Evolutionary conservation across 75 land plant genomes (phyloP), one percentile per base, ranked within the genome.

Genomic region (Pinus taeda): DNA sequence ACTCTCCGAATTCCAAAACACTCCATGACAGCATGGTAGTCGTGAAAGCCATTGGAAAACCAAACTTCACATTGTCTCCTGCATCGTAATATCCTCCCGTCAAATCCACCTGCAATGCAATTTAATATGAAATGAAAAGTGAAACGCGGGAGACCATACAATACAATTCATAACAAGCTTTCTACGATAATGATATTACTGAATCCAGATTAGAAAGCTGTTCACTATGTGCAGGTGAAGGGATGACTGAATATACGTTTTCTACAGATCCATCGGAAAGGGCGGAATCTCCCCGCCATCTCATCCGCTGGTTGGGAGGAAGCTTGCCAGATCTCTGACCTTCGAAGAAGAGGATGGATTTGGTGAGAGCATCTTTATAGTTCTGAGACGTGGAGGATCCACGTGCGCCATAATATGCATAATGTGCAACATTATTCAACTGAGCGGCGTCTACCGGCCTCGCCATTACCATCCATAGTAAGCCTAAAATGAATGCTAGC

Each of bases 11-110:
- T 59, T 92, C 94, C 62, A 90, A 82, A 42, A 87, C 75, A 59
- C 92, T 83, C 94, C 92, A 92, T 4, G 92, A 64, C 17, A 92
- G 85, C 80, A 92, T 26, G 1, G 94, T 87, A 20, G 86, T 82
- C 15, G 89, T 81, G 78, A 85, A 91, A 1, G 93, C 93, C 89
- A 91, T 85, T 17, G 93, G 93, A 60, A 91, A 85, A 26, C 91
- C 89, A 65, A 91, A 91, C 75, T 91, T 91, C 14, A 91, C 82
- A 75, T 89, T 89, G 75, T 91, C 93, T 21, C 93, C 93, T 3
- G 93, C 91, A 60, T 91, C 93, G 77, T 91, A 89, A 78, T 87
- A 89, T 15, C 94, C 94, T 20, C 94, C 94, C 22, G 72, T 79
- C 80, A 92, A 81, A 56, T 92, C 88, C 26, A 87, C 85, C 94